A percentile compares a stretch with the other conserved stretches of the same genome.
Evolutionary conservation across 805 yeast species (phyloP).

Genomic region (Cyberlindnera nakhonratchasimensis): DNA sequence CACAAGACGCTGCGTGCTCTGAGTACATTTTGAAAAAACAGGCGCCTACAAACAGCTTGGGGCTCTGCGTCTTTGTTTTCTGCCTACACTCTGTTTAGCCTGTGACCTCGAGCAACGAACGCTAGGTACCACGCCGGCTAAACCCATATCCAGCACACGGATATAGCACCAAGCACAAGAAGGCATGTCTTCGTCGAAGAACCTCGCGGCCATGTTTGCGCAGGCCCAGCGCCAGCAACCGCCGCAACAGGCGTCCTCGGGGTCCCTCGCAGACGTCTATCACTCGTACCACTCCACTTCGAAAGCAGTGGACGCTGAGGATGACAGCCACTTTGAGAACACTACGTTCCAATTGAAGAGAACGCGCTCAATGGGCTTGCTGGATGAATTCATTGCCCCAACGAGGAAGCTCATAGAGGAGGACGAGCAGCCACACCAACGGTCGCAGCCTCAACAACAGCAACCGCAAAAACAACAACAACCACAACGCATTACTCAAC

Average conservation of each 20-base stretch:
- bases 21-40: too few species aligned
- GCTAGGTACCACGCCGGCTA: not conserved
- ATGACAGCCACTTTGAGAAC: slow-evolving; percentile 65
- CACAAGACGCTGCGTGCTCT: too few species aligned
- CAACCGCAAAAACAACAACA: not conserved
- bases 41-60: too few species aligned
- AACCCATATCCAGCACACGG: not conserved
- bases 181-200: slow-evolving; percentile 18
- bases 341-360: slow-evolving; percentile 74
- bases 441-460: not conserved
- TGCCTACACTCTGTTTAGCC: too few species aligned
- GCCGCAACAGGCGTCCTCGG: slow-evolving; percentile 8
- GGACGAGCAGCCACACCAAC: slow-evolving; percentile 17
- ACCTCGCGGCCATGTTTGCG: slow-evolving; percentile 24
- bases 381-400: slow-evolving; percentile 65
- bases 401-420: slow-evolving; percentile 37
- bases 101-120: too few species aligned
- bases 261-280: slow-evolving; percentile 10
- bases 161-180: too few species aligned
- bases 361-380: slow-evolving; percentile 76
- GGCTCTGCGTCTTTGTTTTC: too few species aligned
- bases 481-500: not conserved
- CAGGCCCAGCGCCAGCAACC: slow-evolving; percentile 11
- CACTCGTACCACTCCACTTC: slow-evolving; percentile 21
- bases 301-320: slow-evolving; percentile 59